Percentiles rank a stretch among this genome's conserved stretches.
phyloP scores from a whole-genome alignment of 495 filamentous ascomycete species.

The Hypoxylon trugodes region DNA sequence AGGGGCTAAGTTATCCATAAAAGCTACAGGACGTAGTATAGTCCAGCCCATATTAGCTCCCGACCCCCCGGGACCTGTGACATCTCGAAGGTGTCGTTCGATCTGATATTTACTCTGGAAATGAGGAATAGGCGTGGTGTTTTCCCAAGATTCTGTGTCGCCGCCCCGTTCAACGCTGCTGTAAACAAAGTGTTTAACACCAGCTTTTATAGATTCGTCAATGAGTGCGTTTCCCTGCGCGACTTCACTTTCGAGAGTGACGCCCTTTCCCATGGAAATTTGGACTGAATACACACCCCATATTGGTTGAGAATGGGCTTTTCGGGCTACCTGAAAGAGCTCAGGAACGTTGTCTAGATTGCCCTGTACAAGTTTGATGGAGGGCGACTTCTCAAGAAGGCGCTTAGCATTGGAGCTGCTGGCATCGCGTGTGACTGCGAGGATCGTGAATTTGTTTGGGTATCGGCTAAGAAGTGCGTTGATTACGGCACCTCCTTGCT shows the following conservation, averaged over 20 bases:
- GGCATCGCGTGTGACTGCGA: conserved; percentile 70
- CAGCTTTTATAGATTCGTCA: conserved; percentile 63
- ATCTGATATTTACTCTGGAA: conserved; percentile 73
- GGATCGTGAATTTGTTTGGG: conserved; percentile 53
- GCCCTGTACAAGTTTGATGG: conserved; percentile 66
- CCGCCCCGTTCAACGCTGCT: conserved; percentile 75
- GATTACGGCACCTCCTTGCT: conserved; percentile 71
- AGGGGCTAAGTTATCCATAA: conserved; percentile 71
- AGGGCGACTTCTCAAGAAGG: conserved; percentile 54
- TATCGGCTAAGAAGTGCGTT: conserved; percentile 57
- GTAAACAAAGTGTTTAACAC: conserved; percentile 74
- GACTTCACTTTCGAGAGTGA: conserved; percentile 63
- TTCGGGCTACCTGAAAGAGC: conserved; percentile 61
- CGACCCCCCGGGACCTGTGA: conserved; percentile 34
- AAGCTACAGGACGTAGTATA: conserved; percentile 70
- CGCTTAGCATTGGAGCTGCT: conserved; percentile 57
- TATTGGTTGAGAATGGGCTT: conserved; percentile 43
- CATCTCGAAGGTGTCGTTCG: conserved; percentile 65
- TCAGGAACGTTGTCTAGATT: conserved; percentile 61
- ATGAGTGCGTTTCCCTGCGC: conserved; percentile 69
- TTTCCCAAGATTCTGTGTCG: conserved; percentile 58
- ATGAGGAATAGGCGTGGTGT: conserved; percentile 70
- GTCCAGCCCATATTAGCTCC: conserved; percentile 63
- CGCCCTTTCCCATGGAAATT: conserved; percentile 56
- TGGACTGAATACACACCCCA: conserved; percentile 52